These are phyloP conservation scores for Naegleria fowleri DNA, from an alignment of 208 protist species.

Conservation along the genomic window DNA sequence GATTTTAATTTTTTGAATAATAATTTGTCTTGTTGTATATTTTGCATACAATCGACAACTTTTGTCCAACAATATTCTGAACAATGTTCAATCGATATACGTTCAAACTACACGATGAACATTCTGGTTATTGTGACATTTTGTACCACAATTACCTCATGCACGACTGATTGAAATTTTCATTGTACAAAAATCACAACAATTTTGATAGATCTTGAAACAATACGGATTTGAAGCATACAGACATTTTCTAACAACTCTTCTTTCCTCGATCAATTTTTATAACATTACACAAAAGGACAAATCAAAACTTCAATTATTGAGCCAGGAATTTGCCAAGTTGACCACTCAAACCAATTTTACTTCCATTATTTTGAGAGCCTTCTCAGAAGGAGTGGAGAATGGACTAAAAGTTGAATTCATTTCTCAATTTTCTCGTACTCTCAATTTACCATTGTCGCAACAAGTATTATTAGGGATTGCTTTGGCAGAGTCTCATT, in stretches of 20 bases:
- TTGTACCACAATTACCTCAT: background rate
- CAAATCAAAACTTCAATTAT: conserved; percentile 43
- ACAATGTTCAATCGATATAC: no score
- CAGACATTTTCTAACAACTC: conserved; percentile 42
- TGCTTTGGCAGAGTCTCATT: conserved; percentile 20
- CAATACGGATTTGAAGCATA: conserved; percentile 54
- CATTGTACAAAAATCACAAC: no score
- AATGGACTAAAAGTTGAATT: conserved; percentile 29
- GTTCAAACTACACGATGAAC: background rate
- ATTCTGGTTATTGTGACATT: background rate
- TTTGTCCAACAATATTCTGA: no score
- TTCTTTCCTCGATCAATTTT: conserved; percentile 48
- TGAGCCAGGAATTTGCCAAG: conserved; percentile 43
- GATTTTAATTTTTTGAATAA: no score
- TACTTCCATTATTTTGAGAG: conserved; percentile 40
- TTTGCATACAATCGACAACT: no score
- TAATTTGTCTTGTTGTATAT: no score
- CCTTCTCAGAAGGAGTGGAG: conserved; percentile 35
- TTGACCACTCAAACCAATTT: conserved; percentile 47
- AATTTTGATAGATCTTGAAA: conserved; percentile 41
- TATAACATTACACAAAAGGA: conserved; percentile 38
- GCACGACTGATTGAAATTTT: no score
- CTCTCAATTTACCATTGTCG: conserved; percentile 1
- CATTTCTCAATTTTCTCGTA: background rate
- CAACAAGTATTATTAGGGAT: conserved; percentile 24